Conservation (phyloP, 345 rosid genomes). For the Linum lewisii region DNA sequence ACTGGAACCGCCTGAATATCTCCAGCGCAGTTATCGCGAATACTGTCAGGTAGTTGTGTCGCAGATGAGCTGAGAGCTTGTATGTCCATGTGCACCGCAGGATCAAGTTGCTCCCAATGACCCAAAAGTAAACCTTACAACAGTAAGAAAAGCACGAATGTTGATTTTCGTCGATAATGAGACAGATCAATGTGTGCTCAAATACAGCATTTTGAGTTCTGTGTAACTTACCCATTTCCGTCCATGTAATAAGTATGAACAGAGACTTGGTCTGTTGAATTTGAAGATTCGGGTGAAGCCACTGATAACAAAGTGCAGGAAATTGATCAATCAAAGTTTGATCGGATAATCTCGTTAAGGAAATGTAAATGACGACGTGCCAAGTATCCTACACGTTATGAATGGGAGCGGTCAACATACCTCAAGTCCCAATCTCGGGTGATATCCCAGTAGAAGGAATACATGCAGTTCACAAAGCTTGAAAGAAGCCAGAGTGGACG, state of each 20-base stretch:
- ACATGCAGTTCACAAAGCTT: conserved; percentile 63
- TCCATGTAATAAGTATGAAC: conserved; percentile 49
- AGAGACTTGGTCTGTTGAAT: conserved; percentile 50
- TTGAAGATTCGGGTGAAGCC: conserved; percentile 85
- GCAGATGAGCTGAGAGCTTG: conserved; percentile 93
- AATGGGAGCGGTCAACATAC: conserved; percentile 26
- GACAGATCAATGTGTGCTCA: too few species aligned
- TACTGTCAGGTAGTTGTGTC: conserved; percentile 74
- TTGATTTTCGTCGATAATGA: too few species aligned
- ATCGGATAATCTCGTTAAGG: background rate
- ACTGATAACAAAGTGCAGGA: conserved; percentile 22
- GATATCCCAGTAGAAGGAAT: conserved; percentile 94
- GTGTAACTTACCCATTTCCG: conserved; percentile 64
- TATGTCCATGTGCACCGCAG: conserved; percentile 95
- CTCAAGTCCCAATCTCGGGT: conserved; percentile 96
- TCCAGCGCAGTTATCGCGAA: conserved; percentile 69
- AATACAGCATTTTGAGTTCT: background rate
- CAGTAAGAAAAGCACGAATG: conserved; percentile 14
- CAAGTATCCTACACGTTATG: too few species aligned
- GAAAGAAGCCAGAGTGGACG: conserved; percentile 91
- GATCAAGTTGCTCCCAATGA: conserved; percentile 81
- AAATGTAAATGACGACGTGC: background rate
- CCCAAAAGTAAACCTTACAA: conserved; percentile 92
- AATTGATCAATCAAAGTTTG: background rate
- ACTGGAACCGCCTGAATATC: conserved; percentile 79